Percentiles rank a stretch among this genome's conserved stretches.
These are phyloP conservation scores for Termitomyces sp. DNA, from an alignment of 768 basidiomycete genomes.

Conservation along the genomic window DNA sequence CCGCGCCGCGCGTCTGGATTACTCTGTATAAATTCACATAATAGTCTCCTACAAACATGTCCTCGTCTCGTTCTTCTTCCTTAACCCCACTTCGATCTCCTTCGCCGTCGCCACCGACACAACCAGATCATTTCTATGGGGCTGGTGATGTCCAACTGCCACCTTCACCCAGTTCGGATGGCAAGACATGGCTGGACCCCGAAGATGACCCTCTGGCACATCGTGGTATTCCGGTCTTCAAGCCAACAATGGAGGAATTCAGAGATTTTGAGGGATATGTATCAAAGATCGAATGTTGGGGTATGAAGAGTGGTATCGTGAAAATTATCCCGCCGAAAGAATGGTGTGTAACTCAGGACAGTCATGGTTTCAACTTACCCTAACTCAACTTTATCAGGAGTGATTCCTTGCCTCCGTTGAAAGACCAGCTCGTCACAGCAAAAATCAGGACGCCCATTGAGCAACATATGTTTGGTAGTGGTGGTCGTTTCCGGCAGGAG, in stretches of 20 bases:
- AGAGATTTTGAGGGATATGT: conserved; percentile 89
- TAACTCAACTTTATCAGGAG: conserved; percentile 42
- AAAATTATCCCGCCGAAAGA: conserved; percentile 95
- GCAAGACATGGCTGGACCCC: conserved; percentile 67
- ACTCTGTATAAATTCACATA: neutral
- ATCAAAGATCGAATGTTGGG: conserved; percentile 86
- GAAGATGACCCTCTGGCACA: conserved; percentile 74
- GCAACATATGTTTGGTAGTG: conserved; percentile 84
- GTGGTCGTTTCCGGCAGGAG: conserved; percentile 83
- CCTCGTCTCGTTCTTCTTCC: conserved; percentile 33
- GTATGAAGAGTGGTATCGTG: conserved; percentile 84
- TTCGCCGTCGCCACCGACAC: conserved; percentile 47
- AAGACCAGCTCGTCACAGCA: conserved; percentile 63
- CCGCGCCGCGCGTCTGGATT: conserved; percentile 1
- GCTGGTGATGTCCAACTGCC: conserved; percentile 41
- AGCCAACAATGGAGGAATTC: conserved; percentile 89
- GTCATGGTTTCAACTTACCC: neutral
- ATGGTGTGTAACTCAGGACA: conserved; percentile 46
- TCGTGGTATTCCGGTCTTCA: conserved; percentile 95
- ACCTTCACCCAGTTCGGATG: conserved; percentile 60
- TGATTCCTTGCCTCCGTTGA: conserved; percentile 64
- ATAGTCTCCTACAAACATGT: conserved; percentile 20
- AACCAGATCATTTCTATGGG: conserved; percentile 84
- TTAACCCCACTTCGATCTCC: conserved; percentile 48
- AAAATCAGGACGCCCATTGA: conserved; percentile 89